Evolutionary conservation across 164 flowering plant genomes (phyloP).

Genomic region (Dillenia turbinata): DNA sequence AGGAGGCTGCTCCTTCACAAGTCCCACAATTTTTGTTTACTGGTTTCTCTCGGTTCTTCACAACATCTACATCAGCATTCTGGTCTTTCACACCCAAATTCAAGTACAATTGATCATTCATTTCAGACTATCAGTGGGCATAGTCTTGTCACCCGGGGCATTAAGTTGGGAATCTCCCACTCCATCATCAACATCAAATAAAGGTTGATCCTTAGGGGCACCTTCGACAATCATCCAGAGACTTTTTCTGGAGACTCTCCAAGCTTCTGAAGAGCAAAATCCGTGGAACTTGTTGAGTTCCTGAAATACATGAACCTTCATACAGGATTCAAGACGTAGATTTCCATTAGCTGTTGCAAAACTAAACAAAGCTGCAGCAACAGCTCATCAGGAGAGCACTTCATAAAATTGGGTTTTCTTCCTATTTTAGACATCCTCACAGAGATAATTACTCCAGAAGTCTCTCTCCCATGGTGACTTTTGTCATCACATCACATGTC

Average conservation of each 20-base stretch:
- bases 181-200: constrained; percentile 12
- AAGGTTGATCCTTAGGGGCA: constrained; percentile 32
- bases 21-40: constrained; percentile 13
- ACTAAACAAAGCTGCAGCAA: constrained; percentile 43
- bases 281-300: constrained; percentile 26
- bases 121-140: constrained; percentile 2
- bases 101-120: constrained; percentile 10
- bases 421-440: constrained; percentile 8
- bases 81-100: constrained; percentile 21
- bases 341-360: constrained; percentile 42
- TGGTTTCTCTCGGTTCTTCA: constrained; percentile 20
- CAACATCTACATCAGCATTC: constrained; percentile 18
- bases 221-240: constrained; percentile 20
- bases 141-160: not conserved
- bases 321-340: constrained; percentile 14
- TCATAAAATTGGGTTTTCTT: constrained; percentile 8
- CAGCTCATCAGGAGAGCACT: constrained; percentile 34
- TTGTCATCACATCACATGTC: not conserved
- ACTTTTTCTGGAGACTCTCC: constrained; percentile 13
- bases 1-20: constrained; percentile 24
- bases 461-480: too few species aligned
- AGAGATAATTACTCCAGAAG: too few species aligned
- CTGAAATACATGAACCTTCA: constrained; percentile 41
- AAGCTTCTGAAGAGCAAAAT: constrained; percentile 9
- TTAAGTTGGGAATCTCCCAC: constrained; percentile 16